Base-by-base conservation (phyloP, 164 flowering plant genomes). In the Stephania yunnanensis region DNA sequence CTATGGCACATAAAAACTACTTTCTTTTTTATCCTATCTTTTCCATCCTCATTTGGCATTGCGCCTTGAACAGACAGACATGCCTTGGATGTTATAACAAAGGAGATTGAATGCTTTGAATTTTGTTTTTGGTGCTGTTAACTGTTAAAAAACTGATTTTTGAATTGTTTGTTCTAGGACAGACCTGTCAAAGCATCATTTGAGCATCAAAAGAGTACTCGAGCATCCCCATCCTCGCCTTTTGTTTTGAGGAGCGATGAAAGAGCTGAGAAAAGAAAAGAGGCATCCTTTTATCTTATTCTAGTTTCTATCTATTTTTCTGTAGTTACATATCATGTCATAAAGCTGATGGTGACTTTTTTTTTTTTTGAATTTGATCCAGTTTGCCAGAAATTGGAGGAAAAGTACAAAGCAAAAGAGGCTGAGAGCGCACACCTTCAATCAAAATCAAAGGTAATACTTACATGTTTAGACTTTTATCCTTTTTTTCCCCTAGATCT, bases 401-500 rank as follows among this genome's bases (percentile, higher is more conserved):
- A 71, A 72, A 87, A 88, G 75, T 78, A 88, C 19, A 83, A 72
- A 71, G 81, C 84, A 25, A 84, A 78, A 78, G 86, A 82, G 55
- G 81, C 77, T 30, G 89, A 82, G 78, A 83, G 73, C 58, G 70
- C 76, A 22, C 80, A 46, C 13, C 80, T 79, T 65, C 84, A 58
- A 71, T 78, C 89, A 76, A 89, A 87, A 80, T 72, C 83, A 74
- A 87, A 85, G 91, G 97, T 90, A 82, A 30, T 25, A 22, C 71
- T 70, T 44, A 29, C 22, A 9, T 61, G 25, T n/a, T 25, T 19
- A 17, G 4, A 20, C 9, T 20, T 61, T 19, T 61, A 19, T n/a
- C 15, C 12, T 50, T 50, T 15, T 48, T 2, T 50, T 8, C 55
- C 42, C 61, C 1, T 12, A 53, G 19, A 53, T 61, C 66, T 61